Evolutionary conservation across 495 filamentous ascomycete genomes (phyloP), one percentile per base, ranked within the genome.

Genomic region (Penicillium daleae): DNA sequence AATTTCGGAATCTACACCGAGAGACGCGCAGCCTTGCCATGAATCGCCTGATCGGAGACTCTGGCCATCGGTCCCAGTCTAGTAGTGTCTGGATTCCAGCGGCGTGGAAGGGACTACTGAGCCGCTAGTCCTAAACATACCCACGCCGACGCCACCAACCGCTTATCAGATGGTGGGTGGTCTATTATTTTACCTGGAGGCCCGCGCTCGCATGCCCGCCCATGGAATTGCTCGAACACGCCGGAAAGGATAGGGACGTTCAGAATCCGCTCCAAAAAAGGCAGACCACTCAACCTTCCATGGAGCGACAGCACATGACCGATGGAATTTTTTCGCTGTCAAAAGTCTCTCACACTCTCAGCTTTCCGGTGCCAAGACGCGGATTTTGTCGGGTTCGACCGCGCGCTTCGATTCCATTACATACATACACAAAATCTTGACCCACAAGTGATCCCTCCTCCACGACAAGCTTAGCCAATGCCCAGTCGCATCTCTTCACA

Each of bases 131-230:
- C 51, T 26, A 48, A 61, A 35, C 10, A 37, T 7, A 24, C 27
- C 22, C 22, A 48, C 27, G 26, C 40, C 54, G 24, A 54, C 55
- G 61, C 55, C 61, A 46, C 46, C n/a, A 24, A 48, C 29, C 31
- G 19, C 54, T 58, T 63, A 57, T 63, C 61, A 42, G 61, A 63
- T 58, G 37, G 27, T 27, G 39, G 37, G 53, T 58, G n/a, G 8
- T 42, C 6, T 6, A 26, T 19, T 3, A 27, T 53, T 22, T 29
- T 26, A 5, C 8, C 15, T 54, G 3, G 24, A 54, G 51, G 26
- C 46, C 46, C 46, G 26, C 46, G 13, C 46, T 50, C 46, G 24
- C 46, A 21, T 17, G 26, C 29, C 46, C 17, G 35, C 22, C 24
- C 35, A 29, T 21, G 35, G 13, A 3, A 42, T n/a, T 27, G 31